Base-by-base conservation (phyloP, 1,284 basidiomycete species). In the Coniferiporia weirii region DNA sequence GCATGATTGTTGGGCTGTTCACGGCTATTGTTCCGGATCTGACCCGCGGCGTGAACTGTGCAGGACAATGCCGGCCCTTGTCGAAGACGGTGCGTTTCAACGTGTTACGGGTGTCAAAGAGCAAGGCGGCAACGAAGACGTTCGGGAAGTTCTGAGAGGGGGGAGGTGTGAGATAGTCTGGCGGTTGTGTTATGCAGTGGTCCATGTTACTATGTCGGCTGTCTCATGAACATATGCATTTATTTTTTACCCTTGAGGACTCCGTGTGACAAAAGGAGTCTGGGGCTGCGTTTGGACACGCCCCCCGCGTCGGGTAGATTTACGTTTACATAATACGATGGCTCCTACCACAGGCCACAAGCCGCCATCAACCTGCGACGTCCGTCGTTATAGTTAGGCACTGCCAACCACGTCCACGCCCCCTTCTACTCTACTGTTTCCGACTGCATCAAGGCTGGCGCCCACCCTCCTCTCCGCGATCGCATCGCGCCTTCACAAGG, bases 1-100 rank as follows among this genome's bases (percentile, higher is more conserved):
- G 52, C 35, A n/a, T 52, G 19, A 45, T 34, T 19, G 36, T 54
- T 20, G 32, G 46, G 2, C 44, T n/a, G 17, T 5, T 47, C 40
- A 44, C 48, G 4, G 47, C 63, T 17, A 27, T 54, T 46, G 63
- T 45, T 54, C 46, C 47, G 38, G 38, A 12, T 40, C 38, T 40
- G 8, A 40, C 15, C 48, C 19, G 44, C 3, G 20, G 17, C 44
- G 54, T 35, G 27, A 0, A 2, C 32, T 52, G 54, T 60, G 35
- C 65, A 91, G 89, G 89, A 60, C 97, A 99, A 87, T 99, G 97
- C 84, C 91, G 97, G 73, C 97, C 97, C 69, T 79, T 99, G 71
- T 99, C 96, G 66, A 99, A 99, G 82, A 98, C 96, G 54, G 95
- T 99, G 68, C 92, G 96, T 59, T 98, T 98, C 89, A 98, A 98